These are phyloP conservation scores for Eucalyptus curtisii DNA, from an alignment of 345 rosid species.

Conservation along the genomic window DNA sequence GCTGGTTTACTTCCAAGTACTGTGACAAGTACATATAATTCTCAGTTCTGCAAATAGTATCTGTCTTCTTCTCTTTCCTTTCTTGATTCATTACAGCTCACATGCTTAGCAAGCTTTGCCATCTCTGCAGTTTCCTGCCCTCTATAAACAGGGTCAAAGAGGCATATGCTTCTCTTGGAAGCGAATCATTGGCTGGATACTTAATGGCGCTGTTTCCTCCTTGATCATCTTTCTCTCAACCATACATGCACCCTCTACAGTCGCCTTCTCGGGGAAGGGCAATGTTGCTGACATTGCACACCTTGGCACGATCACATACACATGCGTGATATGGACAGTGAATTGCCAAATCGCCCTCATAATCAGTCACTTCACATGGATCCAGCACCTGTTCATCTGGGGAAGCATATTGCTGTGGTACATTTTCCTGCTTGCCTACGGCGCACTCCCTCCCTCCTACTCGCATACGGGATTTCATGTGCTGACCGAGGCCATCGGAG, in stretches of 20 bases:
- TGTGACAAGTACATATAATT: not conserved
- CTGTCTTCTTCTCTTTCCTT: not conserved
- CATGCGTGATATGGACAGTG: slow-evolving; percentile 61
- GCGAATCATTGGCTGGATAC: slow-evolving; percentile 61
- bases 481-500: slow-evolving; percentile 33
- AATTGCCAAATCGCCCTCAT: slow-evolving; percentile 63
- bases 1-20: not conserved
- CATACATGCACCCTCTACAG: slow-evolving; percentile 16
- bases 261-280: slow-evolving; percentile 32
- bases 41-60: not conserved
- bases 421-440: slow-evolving; percentile 37
- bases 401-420: slow-evolving; percentile 67
- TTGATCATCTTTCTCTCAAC: slow-evolving; percentile 34
- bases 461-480: slow-evolving; percentile 28
- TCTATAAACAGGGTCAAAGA: slow-evolving; percentile 66
- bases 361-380: slow-evolving; percentile 75
- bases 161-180: slow-evolving; percentile 59
- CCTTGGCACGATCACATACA: slow-evolving; percentile 44
- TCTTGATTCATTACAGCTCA: not conserved
- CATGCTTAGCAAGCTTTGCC: not conserved
- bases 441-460: slow-evolving; percentile 31
- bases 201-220: slow-evolving; percentile 42
- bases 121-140: slow-evolving; percentile 53
- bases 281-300: slow-evolving; percentile 31
- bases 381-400: slow-evolving; percentile 66